These are phyloP conservation scores for Phyllosticta capitalensis DNA, from an alignment of 2,329 filamentous ascomycete species.

Conservation along the genomic window DNA sequence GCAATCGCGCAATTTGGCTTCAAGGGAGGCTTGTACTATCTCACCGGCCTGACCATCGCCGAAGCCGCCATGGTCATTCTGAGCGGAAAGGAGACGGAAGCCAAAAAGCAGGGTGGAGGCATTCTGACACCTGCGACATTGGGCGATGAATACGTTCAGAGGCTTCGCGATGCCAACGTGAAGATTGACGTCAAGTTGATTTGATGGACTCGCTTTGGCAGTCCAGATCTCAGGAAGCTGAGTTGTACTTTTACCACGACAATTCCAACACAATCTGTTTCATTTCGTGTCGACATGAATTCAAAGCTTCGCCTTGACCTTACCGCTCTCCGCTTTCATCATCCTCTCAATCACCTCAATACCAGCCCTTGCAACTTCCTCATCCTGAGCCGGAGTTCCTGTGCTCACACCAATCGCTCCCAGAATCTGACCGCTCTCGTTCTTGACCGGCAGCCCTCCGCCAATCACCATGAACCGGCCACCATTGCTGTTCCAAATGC, in stretches of 20 bases:
- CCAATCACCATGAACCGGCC: constrained; percentile 46
- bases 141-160: constrained; percentile 56
- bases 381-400: constrained; percentile 45
- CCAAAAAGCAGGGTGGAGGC: constrained; percentile 51
- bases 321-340: constrained; percentile 25
- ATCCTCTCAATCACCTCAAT: constrained; percentile 38
- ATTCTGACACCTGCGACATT: constrained; percentile 64
- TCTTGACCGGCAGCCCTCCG: constrained; percentile 43
- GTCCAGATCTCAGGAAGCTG: background rate
- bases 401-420: constrained; percentile 48
- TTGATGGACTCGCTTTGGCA: background rate
- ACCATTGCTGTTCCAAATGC: constrained; percentile 43
- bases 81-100: constrained; percentile 36
- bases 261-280: background rate
- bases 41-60: constrained; percentile 55
- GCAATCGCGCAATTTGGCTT: constrained; percentile 48
- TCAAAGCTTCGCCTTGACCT: constrained; percentile 32
- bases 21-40: constrained; percentile 54
- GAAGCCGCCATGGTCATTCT: constrained; percentile 58
- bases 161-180: constrained; percentile 3
- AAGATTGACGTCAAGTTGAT: constrained; percentile 3
- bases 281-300: background rate
- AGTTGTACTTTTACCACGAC: background rate
- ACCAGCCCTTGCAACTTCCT: constrained; percentile 43
- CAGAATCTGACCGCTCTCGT: constrained; percentile 39